Percentiles rank a stretch among this genome's conserved stretches.
phyloP scores from a whole-genome alignment of 495 filamentous ascomycete species.

The Aeminium ludgeri region DNA sequence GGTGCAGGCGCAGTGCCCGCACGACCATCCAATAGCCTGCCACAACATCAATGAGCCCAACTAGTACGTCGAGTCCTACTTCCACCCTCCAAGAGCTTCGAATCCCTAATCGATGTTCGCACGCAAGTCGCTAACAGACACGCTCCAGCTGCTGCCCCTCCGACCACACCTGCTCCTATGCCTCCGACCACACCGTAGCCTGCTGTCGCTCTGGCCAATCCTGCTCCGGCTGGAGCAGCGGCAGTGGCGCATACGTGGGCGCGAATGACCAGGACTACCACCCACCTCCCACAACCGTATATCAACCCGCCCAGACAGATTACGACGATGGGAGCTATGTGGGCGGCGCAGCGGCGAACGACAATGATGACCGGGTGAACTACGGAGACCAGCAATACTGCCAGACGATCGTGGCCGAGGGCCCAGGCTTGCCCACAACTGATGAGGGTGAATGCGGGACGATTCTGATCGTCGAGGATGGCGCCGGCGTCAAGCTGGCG shows the following conservation, averaged over 20 bases:
- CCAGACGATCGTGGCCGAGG: conserved; percentile 11
- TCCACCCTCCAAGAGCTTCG: background rate
- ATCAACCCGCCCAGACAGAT: conserved; percentile 3
- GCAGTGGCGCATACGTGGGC: background rate
- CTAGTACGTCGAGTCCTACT: conserved; percentile 16
- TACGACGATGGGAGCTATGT: background rate
- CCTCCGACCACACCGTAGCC: conserved; percentile 16
- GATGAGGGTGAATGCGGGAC: conserved; percentile 11
- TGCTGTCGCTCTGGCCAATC: conserved; percentile 23
- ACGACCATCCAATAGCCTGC: conserved; percentile 20
- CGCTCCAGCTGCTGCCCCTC: conserved; percentile 23
- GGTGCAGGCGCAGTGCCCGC: conserved; percentile 20
- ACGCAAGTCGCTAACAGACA: conserved; percentile 1
- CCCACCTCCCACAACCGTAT: conserved; percentile 2
- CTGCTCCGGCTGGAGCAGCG: conserved; percentile 16
- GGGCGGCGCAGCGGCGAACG: conserved; percentile 1
- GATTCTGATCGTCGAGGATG: conserved; percentile 7
- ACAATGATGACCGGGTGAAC: background rate
- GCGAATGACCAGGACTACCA: background rate
- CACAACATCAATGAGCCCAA: conserved; percentile 15
- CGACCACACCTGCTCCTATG: conserved; percentile 18
- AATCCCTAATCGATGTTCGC: background rate
- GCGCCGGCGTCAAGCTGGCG: background rate
- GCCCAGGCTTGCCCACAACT: conserved; percentile 13
- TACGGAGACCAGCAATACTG: conserved; percentile 11